Evolutionary conservation across 2,329 filamentous ascomycete genomes (phyloP), one percentile per base, ranked within the genome.

Genomic region (Zymoseptoria tritici): DNA sequence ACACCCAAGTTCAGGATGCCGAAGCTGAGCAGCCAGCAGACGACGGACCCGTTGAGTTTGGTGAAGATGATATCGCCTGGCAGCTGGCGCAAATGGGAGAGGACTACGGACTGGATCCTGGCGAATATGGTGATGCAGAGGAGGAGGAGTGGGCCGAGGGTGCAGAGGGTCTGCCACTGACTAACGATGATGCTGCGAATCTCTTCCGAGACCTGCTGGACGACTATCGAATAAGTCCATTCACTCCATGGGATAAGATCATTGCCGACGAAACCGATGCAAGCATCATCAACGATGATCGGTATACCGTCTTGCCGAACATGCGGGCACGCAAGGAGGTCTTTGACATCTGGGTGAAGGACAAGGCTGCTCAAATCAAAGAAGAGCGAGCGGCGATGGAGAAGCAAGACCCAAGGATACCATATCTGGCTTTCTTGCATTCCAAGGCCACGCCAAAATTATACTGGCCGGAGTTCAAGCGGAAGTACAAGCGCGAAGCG

Each of bases 401-500:
- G 74, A 93, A 90, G 77, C 84, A 85, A 64, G 91, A 97, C 69
- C 93, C 94, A 1, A 81, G 83, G 53, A 88, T 96, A 64, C 85
- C 87, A 0, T 99, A 95, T 73, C 77, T 97, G 61, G 82, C 83
- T 0, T 88, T 99, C 64, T 79, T 99, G 29, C 85, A 93, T 64
- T 84, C 87, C 54, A 84, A 91, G 66, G 93, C 92, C 0, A 94
- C 87, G 0, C 88, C 90, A 0, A 97, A 96, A 76, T 81, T 99
- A 1, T 99, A 96, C 79, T 99, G 94, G 94, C 88, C 90, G 0
- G 94, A 99, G 72, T 99, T 99, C 76, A 91, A 90, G 68, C 82
- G 94, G 36, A 99, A 97, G 72, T 94, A 85, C 75, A 88, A 88
- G 65, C 92, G 88, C 65, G 91, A 96, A 64, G 75, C 83, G 0